Evolutionary conservation across 2,329 filamentous ascomycete species (phyloP), one percentile per base, ranked within the genome.

Genomic region (Claviceps capensis): DNA sequence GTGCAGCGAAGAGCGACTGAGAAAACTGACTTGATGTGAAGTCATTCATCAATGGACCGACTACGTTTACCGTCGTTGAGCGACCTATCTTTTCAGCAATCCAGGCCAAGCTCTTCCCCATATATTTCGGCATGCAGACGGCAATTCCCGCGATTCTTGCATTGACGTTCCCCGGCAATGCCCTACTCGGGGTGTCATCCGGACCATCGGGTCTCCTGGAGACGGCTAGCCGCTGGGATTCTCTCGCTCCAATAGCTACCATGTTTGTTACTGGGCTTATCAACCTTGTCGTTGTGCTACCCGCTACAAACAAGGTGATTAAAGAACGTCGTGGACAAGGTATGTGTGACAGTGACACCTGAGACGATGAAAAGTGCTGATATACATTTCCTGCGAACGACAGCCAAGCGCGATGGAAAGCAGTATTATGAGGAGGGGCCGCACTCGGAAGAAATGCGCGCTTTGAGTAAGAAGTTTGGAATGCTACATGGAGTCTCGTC

Each of bases 121-220:
- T 88, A 61, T 98, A 95, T 74, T 97, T 97, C 67, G 74, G 79
- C 46, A 72, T 97, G 53, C 91, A 97, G 70, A 83, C 88, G 4
- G 75, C 77, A 5, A 72, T 91, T 1, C 88, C 93, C 0, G 67
- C 84, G 16, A 63, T 87, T 22, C 72, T 96, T 17, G 83, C 85
- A 19, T 64, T 94, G 52, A 96, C 91, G 4, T 91, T 88, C 63
- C 89, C 89, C 5, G 82, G 79, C n/a, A 76, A 75, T 60, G 63
- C 63, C 48, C 58, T 75, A 53, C 69, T 72, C 49, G 69, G 79
- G 55, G 53, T 76, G 36, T 57, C 72, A 52, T 68, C 69, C 47
- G 69, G 79, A 48, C 51, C 83, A 50, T 60, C 65, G 8, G 81
- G 82, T 13, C 68, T 86, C 1, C 63, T 88, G 13, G 75, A 80